These are phyloP conservation scores for Fusarium napiforme DNA, from an alignment of 2,329 filamentous ascomycete genomes.

Conservation along the genomic window DNA sequence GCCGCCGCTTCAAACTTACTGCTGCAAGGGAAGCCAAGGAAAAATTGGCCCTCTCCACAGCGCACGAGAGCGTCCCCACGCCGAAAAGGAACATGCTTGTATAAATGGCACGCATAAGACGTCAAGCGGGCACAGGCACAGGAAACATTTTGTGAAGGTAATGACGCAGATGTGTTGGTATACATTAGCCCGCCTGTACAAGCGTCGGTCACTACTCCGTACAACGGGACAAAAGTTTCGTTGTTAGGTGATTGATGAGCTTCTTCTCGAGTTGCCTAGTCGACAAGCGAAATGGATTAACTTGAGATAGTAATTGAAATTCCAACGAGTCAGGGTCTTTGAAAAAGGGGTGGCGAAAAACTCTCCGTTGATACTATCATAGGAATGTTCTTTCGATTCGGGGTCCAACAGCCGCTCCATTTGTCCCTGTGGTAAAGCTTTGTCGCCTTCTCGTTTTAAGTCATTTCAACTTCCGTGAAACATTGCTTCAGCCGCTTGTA, in stretches of 20 bases:
- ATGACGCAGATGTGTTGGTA: conserved; percentile 28
- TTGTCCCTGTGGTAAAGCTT: not conserved
- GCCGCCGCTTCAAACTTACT: conserved; percentile 35
- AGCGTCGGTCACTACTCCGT: not conserved
- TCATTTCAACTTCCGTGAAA: conserved; percentile 37
- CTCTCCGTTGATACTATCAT: conserved; percentile 12
- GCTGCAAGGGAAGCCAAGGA: conserved; percentile 40
- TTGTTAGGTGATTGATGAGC: not conserved
- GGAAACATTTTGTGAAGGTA: conserved; percentile 30
- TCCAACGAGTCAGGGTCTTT: conserved; percentile 13
- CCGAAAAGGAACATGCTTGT: conserved; percentile 16
- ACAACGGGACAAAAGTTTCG: not conserved
- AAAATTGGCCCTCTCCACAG: conserved; percentile 31
- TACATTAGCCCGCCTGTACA: conserved; percentile 10
- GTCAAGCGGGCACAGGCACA: conserved; percentile 27
- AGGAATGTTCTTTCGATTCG: conserved; percentile 18
- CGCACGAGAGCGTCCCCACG: conserved; percentile 20
- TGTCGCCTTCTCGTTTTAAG: conserved; percentile 6
- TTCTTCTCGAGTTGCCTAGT: conserved; percentile 30
- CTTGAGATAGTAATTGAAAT: not conserved
- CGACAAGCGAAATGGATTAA: conserved; percentile 5
- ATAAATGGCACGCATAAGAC: conserved; percentile 31
- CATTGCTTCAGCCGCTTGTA: conserved; percentile 40
- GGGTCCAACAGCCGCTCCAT: not conserved
- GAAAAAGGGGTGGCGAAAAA: not conserved